A percentile compares a stretch with the other conserved stretches of the same genome.
These are phyloP conservation scores for Hondaea fermentalgiana DNA, from an alignment of 108 stramenopile genomes.

Conservation along the genomic window DNA sequence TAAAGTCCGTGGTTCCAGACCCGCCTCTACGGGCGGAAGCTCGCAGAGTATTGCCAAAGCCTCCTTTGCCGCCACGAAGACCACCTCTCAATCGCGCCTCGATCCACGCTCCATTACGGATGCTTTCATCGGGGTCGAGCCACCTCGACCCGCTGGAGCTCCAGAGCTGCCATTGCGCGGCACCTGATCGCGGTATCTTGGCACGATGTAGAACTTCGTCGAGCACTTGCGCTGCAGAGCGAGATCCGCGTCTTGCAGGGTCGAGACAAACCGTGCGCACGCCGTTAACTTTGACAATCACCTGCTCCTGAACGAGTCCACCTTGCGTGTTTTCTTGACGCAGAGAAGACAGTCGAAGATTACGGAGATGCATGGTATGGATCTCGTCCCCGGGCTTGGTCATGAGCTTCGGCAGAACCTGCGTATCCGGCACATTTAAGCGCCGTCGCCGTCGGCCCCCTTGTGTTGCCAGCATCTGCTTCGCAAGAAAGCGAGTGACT, in stretches of 20 bases:
- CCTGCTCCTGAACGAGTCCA: too few species aligned
- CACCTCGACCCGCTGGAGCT: background rate
- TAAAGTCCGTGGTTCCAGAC: slow-evolving; percentile 78
- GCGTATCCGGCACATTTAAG: too few species aligned
- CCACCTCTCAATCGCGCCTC: background rate
- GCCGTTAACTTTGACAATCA: too few species aligned
- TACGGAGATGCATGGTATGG: too few species aligned
- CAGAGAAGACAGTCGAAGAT: too few species aligned
- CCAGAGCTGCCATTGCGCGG: background rate
- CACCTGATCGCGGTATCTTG: background rate
- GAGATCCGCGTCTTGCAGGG: background rate
- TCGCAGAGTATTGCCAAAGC: background rate
- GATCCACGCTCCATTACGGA: background rate
- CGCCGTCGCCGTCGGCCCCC: too few species aligned
- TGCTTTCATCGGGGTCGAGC: background rate
- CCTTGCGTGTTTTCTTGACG: too few species aligned
- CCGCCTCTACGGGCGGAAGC: background rate
- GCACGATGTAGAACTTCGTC: background rate
- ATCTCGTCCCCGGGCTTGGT: too few species aligned
- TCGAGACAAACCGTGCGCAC: too few species aligned
- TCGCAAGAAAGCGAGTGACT: too few species aligned
- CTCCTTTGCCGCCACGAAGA: background rate
- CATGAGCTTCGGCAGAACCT: too few species aligned
- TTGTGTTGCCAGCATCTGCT: too few species aligned
- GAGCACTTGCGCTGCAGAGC: background rate